Evolutionary conservation across 2,329 filamentous ascomycete genomes (phyloP), one percentile per base, ranked within the genome.

Genomic region (Neonectria neomacrospora): DNA sequence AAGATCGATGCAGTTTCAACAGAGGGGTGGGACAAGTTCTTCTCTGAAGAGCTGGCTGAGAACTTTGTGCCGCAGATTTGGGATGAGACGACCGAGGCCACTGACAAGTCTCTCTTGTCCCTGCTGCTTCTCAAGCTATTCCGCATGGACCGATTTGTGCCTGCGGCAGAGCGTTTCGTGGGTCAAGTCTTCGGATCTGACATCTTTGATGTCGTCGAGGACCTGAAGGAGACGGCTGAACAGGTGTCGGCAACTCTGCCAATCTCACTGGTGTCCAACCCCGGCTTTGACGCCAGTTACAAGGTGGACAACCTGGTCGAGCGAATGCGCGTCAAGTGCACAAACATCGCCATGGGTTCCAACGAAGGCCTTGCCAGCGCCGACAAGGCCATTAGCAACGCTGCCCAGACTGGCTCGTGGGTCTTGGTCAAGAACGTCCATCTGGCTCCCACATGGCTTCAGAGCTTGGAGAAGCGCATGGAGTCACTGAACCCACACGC

Each of bases 381-480:
- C 18, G 96, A 99, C 83, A 97, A 97, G 80, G 96, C 96, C 30
- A 94, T 99, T 75, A 92, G 88, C 79, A 93, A 94, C 73, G 96
- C 96, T 10, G 95, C 96, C 5, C 93, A 96, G 61, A 91, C 90
- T 16, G 96, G 96, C 69, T 93, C 90, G 26, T 99, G 96, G 96
- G 96, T 99, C 10, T 86, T 99, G 65, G 90, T 99, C 85, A 99
- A 99, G 88, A 99, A 99, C 82, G 96, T 99, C 20, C 96, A 99
- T 79, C 86, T 99, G 66, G 94, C 95, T 30, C 94, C 96, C 1
- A 93, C 93, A 12, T 99, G 96, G 96, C 84, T 99, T 32, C 95
- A 98, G 80, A 97, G 94, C 74, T 86, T 99, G 16, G 95, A 99
- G 83, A 99, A 99, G 85, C 90, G 95, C 47, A 92, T 99, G 81